Base-by-base conservation (phyloP, 345 rosid genomes). In the Linum usitatissimum region DNA sequence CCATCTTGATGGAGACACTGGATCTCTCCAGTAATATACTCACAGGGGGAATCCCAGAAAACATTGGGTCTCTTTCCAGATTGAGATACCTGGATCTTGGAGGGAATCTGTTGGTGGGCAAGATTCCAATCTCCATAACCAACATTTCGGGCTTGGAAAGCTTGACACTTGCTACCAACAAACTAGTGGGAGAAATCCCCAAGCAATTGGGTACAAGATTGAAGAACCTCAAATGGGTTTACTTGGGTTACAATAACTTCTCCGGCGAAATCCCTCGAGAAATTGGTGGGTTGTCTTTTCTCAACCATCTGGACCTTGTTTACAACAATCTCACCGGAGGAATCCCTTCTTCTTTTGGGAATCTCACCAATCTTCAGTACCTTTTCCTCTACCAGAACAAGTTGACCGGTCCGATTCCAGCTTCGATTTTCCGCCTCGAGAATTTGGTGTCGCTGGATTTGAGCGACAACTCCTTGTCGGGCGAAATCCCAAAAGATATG, bases 21-120 rank as follows among this genome's bases (percentile, higher is more conserved):
- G 98, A 92, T 69, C 86, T 92, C 9, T 89, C 95, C 55, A 87
- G 87, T 75, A 89, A 92, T 73, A 81, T 88, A 83, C 74, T 89
- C 53, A 64, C 89, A 0, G 91, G 96, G 64, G 55, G 71, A 53
- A 84, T 89, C 42, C 80, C 78, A 0, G 6, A 48, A 6, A 79
- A 79, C 48, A 81, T 88, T 18, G 85, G 96, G 49, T 70, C 62
- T 13, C 80, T 91, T 74, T 72, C 75, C 0, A 61, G 77, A 38
- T 80, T 91, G 6, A 76, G 76, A 59, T 67, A 64, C 63, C 84
- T 91, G 49, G 98, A 91, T 73, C 85, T 91, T 34, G 98, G 96
- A 9, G 98, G 96, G 58, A 91, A 91, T 70, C 73, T 73, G 68
- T 71, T 91, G 64, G 65, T 67, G 13, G 96, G 98, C 6, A 63